phyloP scores from a whole-genome alignment of 805 yeast species.

The Lipomyces lipofer region DNA sequence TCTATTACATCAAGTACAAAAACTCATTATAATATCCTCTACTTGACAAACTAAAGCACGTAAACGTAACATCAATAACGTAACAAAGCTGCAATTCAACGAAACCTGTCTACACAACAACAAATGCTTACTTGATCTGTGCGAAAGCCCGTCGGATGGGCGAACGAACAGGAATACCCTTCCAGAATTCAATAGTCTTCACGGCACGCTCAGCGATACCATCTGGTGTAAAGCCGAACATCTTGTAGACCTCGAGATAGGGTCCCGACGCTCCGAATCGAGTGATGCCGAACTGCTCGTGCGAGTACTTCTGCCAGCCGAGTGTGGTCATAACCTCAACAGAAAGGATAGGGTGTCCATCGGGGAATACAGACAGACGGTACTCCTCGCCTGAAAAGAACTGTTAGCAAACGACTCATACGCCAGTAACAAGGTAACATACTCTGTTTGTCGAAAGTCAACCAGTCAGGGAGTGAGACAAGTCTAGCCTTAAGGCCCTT shows the following conservation, averaged over 20 bases:
- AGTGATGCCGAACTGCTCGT: slow-evolving; percentile 93
- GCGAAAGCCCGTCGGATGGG: slow-evolving; percentile 76
- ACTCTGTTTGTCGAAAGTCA: slow-evolving; percentile 78
- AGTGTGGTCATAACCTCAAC: slow-evolving; percentile 89
- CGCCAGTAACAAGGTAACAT: background rate
- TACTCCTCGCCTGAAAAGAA: slow-evolving; percentile 54
- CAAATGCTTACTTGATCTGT: slow-evolving; percentile 6
- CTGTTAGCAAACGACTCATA: background rate
- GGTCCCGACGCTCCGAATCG: slow-evolving; percentile 97
- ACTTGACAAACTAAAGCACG: no score
- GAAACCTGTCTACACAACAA: no score
- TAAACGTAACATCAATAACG: no score
- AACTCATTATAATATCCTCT: no score
- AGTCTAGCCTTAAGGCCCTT: slow-evolving; percentile 74
- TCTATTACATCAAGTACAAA: no score
- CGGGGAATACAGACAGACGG: slow-evolving; percentile 85
- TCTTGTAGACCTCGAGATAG: slow-evolving; percentile 76
- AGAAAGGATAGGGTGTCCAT: slow-evolving; percentile 88
- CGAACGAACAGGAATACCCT: slow-evolving; percentile 65
- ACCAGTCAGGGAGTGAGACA: slow-evolving; percentile 91
- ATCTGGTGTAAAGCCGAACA: slow-evolving; percentile 88
- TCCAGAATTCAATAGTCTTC: slow-evolving; percentile 77
- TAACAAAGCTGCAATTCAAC: no score
- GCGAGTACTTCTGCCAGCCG: slow-evolving; percentile 95
- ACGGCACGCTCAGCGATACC: slow-evolving; percentile 85